A percentile compares a stretch with the other conserved stretches of the same genome.
Evolutionary conservation across 192 early-diverging fungal species (phyloP).

Genomic region (Linderina pennispora): DNA sequence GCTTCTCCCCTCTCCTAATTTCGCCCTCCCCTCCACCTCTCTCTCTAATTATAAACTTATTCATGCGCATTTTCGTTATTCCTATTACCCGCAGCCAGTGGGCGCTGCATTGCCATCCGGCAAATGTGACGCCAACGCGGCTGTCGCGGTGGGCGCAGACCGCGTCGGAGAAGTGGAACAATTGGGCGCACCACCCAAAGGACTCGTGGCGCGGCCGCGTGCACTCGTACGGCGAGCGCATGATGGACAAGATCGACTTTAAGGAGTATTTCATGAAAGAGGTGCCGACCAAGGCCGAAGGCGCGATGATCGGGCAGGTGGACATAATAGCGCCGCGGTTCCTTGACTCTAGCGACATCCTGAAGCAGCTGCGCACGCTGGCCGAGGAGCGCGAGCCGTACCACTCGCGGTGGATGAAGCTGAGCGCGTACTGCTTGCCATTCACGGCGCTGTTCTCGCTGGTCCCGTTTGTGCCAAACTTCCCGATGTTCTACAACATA

Average conservation of each 20-base stretch:
- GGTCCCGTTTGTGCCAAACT: conserved; percentile 70
- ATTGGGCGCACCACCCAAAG: conserved; percentile 32
- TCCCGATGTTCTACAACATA: conserved; percentile 71
- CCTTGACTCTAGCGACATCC: conserved; percentile 37
- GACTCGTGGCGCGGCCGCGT: conserved; percentile 55
- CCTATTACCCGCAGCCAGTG: conserved; percentile 36
- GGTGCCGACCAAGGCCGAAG: conserved; percentile 52
- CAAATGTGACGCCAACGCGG: conserved; percentile 27
- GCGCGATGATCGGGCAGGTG: conserved; percentile 18
- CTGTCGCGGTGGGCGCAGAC: conserved; percentile 31
- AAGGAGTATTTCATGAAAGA: conserved; percentile 71
- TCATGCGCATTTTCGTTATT: conserved; percentile 44
- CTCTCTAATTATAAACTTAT: too few species aligned
- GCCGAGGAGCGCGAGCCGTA: conserved; percentile 52
- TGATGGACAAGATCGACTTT: conserved; percentile 69
- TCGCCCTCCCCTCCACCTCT: too few species aligned
- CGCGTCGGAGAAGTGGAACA: conserved; percentile 41
- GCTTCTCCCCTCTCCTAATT: too few species aligned
- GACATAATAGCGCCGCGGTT: conserved; percentile 45
- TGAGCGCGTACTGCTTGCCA: conserved; percentile 61
- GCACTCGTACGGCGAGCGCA: conserved; percentile 50
- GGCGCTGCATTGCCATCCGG: conserved; percentile 44
- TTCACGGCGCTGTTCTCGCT: conserved; percentile 62
- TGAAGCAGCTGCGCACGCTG: conserved; percentile 43
- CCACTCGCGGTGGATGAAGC: conserved; percentile 65